These are phyloP conservation scores for Phlyctochytrium arcticum DNA, from an alignment of 192 early-diverging fungal genomes.

Conservation along the genomic window DNA sequence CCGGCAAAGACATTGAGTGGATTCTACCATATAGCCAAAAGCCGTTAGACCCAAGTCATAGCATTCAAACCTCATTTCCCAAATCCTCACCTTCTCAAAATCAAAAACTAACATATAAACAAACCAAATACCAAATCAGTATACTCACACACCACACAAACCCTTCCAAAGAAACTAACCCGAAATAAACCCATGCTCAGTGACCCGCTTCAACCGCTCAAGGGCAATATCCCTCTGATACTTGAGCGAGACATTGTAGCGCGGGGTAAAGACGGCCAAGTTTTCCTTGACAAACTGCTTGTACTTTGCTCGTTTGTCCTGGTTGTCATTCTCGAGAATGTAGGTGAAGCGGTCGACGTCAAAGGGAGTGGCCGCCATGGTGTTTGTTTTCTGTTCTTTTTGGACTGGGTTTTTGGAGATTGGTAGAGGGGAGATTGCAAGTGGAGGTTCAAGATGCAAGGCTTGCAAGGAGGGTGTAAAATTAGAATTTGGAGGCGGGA, in stretches of 20 bases:
- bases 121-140: too few relatives aligned
- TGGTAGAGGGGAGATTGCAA: too few relatives aligned
- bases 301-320: conserved; percentile 27
- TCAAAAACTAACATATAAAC: conserved; percentile 30
- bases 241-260: conserved; percentile 58
- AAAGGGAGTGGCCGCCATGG: conserved; percentile 13
- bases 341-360: conserved; percentile 23
- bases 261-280: conserved; percentile 45
- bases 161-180: background rate
- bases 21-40: conserved; percentile 7
- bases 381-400: too few relatives aligned
- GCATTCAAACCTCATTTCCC: too few relatives aligned
- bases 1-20: conserved; percentile 30
- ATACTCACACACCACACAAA: background rate
- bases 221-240: conserved; percentile 62
- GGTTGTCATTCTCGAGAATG: conserved; percentile 37
- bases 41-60: background rate
- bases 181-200: conserved; percentile 25
- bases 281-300: conserved; percentile 27
- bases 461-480: too few relatives aligned
- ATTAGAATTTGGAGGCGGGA: too few relatives aligned
- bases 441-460: too few relatives aligned
- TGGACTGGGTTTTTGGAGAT: too few relatives aligned
- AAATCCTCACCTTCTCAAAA: conserved; percentile 47
- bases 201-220: conserved; percentile 38